A percentile compares a stretch with the other conserved stretches of the same genome.
Evolutionary conservation across 2,329 filamentous ascomycete species (phyloP).

Genomic region (Colletotrichum chrysophilum): DNA sequence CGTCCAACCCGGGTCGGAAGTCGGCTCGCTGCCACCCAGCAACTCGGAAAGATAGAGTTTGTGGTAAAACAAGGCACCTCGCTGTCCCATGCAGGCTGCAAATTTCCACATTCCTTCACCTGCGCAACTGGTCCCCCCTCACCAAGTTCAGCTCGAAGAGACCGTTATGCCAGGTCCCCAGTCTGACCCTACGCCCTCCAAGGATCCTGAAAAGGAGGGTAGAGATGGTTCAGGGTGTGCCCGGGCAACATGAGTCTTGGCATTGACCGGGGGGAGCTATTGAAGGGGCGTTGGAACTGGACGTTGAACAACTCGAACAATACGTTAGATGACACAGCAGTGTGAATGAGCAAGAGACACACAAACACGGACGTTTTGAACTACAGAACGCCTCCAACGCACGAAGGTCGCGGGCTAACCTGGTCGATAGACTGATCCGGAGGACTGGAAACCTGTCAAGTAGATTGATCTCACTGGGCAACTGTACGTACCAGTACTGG

Average conservation of each 20-base stretch:
- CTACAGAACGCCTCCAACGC: background rate
- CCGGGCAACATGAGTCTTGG: background rate
- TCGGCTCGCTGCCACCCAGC: conserved; percentile 14
- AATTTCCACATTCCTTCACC: conserved; percentile 15
- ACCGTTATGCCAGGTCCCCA: background rate
- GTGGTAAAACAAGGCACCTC: conserved; percentile 19
- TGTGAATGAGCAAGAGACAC: background rate
- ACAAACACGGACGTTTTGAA: background rate
- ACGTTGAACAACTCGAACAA: background rate
- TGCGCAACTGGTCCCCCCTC: background rate
- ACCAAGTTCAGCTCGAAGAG: background rate
- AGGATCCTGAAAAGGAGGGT: background rate
- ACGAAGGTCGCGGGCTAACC: background rate
- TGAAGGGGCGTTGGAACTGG: background rate
- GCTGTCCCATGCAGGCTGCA: conserved; percentile 5
- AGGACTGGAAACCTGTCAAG: background rate
- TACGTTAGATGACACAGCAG: background rate
- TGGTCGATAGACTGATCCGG: background rate
- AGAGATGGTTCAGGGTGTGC: background rate
- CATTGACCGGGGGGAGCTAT: background rate
- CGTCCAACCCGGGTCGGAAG: conserved; percentile 17
- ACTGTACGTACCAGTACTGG: background rate
- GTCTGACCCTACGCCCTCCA: background rate
- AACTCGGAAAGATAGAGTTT: conserved; percentile 20
- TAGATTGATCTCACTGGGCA: background rate